Conservation (phyloP, 331 rosid species). For the Telfairia occidentalis region DNA sequence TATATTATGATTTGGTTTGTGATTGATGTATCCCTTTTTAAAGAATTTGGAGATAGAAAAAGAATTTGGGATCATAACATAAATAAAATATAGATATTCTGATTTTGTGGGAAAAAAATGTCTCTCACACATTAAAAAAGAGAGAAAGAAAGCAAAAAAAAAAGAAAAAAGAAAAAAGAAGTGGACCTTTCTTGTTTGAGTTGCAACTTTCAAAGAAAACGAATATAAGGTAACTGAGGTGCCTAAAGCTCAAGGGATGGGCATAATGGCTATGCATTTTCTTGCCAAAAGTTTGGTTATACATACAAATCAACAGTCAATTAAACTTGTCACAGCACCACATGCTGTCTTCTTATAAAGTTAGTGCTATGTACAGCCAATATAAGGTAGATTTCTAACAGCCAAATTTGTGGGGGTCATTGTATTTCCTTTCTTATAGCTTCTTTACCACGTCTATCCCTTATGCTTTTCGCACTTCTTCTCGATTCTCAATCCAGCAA, state of each 20-base stretch:
- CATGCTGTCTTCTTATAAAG: constrained; percentile 1
- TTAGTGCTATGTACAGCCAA: neutral
- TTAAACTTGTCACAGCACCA: neutral
- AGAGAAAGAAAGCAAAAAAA: constrained; percentile 1
- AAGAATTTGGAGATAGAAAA: neutral
- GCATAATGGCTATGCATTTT: constrained; percentile 13
- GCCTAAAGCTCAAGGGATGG: neutral
- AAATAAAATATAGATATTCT: neutral
- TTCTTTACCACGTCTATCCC: neutral
- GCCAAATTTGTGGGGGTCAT: neutral
- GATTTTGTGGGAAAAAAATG: neutral
- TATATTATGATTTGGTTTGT: neutral
- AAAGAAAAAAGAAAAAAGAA: constrained; percentile 1
- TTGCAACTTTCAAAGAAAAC: constrained; percentile 1
- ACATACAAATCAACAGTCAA: constrained; percentile 12
- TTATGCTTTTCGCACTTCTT: neutral
- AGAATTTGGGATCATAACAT: neutral
- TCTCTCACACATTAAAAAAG: neutral
- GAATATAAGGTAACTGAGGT: neutral
- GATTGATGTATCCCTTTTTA: neutral
- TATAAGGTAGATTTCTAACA: neutral
- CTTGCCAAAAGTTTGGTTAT: constrained; percentile 19
- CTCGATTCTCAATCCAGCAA: neutral
- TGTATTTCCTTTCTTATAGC: neutral
- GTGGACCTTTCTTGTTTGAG: neutral